Conservation (phyloP, 2,329 filamentous ascomycete genomes). For the Claviceps humidiphila region DNA sequence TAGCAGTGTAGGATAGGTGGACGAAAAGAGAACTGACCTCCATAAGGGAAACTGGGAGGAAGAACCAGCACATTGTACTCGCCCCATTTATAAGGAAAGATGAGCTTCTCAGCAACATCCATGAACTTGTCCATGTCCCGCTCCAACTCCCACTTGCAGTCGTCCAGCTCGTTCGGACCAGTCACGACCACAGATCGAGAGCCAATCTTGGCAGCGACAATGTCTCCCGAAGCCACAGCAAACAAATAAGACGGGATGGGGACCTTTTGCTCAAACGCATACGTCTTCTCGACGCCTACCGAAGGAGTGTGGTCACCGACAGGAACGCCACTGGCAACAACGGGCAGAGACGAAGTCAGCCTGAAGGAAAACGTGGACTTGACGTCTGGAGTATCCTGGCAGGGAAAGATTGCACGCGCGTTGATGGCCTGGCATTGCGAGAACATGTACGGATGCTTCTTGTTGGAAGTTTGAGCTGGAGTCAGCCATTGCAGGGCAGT, state of each 20-base stretch:
- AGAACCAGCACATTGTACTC: slow-evolving; percentile 89
- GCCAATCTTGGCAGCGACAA: slow-evolving; percentile 74
- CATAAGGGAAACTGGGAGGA: slow-evolving; percentile 81
- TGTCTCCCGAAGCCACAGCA: slow-evolving; percentile 77
- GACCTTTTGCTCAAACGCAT: slow-evolving; percentile 78
- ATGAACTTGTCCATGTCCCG: slow-evolving; percentile 86
- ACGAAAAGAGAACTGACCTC: slow-evolving; percentile 36
- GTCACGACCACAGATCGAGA: slow-evolving; percentile 75
- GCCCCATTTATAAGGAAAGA: slow-evolving; percentile 87
- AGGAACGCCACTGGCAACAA: slow-evolving; percentile 77
- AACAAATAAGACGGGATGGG: slow-evolving; percentile 93
- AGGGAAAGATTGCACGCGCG: slow-evolving; percentile 84
- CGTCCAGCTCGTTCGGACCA: slow-evolving; percentile 73
- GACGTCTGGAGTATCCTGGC: slow-evolving; percentile 93
- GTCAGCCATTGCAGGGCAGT: slow-evolving; percentile 94
- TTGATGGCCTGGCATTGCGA: slow-evolving; percentile 97
- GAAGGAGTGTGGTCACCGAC: slow-evolving; percentile 30
- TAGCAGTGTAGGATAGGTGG: background rate
- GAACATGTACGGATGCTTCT: slow-evolving; percentile 95
- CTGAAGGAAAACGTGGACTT: slow-evolving; percentile 92
- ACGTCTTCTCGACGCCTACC: slow-evolving; percentile 45
- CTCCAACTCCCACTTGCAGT: slow-evolving; percentile 83
- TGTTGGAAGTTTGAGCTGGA: slow-evolving; percentile 85
- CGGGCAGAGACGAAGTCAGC: slow-evolving; percentile 72
- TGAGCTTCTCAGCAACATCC: slow-evolving; percentile 63